Percentiles rank a stretch among this genome's conserved stretches.
phyloP scores from a whole-genome alignment of 306 rosid species.

The Echinosophora koreensis region DNA sequence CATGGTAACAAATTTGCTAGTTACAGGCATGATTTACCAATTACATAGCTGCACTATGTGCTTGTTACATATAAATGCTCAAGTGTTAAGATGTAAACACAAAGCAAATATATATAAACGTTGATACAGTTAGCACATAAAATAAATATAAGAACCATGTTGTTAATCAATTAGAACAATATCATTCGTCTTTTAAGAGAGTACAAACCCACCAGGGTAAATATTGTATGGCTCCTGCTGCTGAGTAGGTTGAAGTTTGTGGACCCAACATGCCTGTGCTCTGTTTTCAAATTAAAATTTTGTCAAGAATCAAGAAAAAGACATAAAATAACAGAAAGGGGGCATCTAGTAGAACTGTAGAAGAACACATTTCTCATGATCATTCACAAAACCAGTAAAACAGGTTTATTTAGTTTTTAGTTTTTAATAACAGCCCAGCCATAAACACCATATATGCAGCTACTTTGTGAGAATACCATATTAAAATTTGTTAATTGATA shows the following conservation, averaged over 20 bases:
- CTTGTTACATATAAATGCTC: constrained; percentile 18
- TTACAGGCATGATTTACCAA: constrained; percentile 26
- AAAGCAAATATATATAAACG: constrained; percentile 2
- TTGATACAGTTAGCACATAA: constrained; percentile 22
- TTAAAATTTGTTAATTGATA: constrained; percentile 25
- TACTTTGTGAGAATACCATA: constrained; percentile 27
- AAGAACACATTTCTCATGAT: constrained; percentile 35
- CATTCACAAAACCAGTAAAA: constrained; percentile 39
- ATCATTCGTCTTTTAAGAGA: constrained; percentile 43
- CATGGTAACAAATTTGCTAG: constrained; percentile 1
- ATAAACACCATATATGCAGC: constrained; percentile 37
- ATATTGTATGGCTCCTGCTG: constrained; percentile 99
- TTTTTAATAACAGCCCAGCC: constrained; percentile 36
- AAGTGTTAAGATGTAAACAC: constrained; percentile 32
- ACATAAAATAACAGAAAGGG: constrained; percentile 33
- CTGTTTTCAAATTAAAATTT: constrained; percentile 60
- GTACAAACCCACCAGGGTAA: constrained; percentile 78
- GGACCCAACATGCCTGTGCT: constrained; percentile 98
- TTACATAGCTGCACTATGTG: neutral
- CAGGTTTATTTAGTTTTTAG: neutral
- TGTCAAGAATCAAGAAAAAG: constrained; percentile 36
- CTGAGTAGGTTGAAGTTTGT: constrained; percentile 95
- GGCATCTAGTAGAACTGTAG: constrained; percentile 37
- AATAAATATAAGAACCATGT: constrained; percentile 32
- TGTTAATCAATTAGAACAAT: constrained; percentile 43